Percentiles rank a stretch among this genome's conserved stretches.
Conservation (phyloP, 2,329 filamentous ascomycete genomes). For the Penicillium sp. region DNA sequence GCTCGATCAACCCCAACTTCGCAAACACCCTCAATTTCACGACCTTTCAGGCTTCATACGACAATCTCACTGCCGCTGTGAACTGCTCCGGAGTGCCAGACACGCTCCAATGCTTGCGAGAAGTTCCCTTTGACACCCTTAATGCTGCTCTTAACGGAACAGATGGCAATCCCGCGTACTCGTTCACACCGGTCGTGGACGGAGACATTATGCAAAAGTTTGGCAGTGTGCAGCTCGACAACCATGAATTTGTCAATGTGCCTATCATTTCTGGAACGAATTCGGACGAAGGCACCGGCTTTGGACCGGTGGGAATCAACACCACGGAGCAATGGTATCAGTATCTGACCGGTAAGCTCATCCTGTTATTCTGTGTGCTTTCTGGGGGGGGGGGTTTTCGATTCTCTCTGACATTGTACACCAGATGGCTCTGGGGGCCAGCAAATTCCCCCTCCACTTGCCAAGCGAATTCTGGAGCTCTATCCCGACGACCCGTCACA, state of each 20-base stretch:
- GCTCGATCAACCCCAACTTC: conserved; percentile 38
- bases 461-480: conserved; percentile 42
- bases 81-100: conserved; percentile 54
- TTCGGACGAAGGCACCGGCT: conserved; percentile 59
- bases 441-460: conserved; percentile 19
- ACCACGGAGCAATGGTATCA: conserved; percentile 48
- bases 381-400: not conserved
- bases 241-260: conserved; percentile 58
- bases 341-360: conserved; percentile 29
- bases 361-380: too few relatives aligned
- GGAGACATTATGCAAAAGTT: conserved; percentile 51
- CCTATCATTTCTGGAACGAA: conserved; percentile 60
- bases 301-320: conserved; percentile 50
- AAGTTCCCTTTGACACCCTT: conserved; percentile 53
- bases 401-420: not conserved
- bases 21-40: conserved; percentile 37
- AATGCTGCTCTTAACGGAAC: conserved; percentile 47
- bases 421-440: conserved; percentile 21
- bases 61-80: conserved; percentile 53
- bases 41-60: conserved; percentile 48
- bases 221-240: conserved; percentile 49
- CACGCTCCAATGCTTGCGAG: conserved; percentile 61
- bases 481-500: conserved; percentile 50
- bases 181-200: conserved; percentile 45
- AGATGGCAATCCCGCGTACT: conserved; percentile 32